Conservation (phyloP, 2,329 filamentous ascomycete species). For the Ophiobolus disseminans region DNA sequence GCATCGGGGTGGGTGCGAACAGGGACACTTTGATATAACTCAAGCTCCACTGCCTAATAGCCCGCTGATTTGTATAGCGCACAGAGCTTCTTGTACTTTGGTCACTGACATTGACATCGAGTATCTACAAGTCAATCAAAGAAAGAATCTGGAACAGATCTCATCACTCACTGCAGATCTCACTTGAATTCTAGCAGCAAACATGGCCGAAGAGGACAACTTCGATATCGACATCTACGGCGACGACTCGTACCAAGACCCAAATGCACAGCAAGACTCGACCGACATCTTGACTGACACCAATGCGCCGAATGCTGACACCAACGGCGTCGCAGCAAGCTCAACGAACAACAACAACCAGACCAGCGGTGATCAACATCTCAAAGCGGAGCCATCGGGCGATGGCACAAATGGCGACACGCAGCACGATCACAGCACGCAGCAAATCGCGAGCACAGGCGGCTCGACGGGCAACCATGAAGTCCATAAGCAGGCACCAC, state of each 20-base stretch:
- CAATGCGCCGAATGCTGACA: constrained; percentile 42
- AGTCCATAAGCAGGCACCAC: constrained; percentile 53
- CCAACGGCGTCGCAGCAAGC: constrained; percentile 26
- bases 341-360: constrained; percentile 20
- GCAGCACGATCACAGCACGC: constrained; percentile 42
- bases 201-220: constrained; percentile 68
- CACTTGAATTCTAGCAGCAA: constrained; percentile 36
- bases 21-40: constrained; percentile 17
- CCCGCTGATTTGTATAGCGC: constrained; percentile 46
- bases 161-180: constrained; percentile 31
- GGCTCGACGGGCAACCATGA: constrained; percentile 46
- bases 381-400: constrained; percentile 29
- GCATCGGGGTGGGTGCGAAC: constrained; percentile 18
- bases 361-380: constrained; percentile 16
- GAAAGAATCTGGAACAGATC: constrained; percentile 35
- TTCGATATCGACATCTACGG: constrained; percentile 76
- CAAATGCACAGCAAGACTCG: constrained; percentile 31
- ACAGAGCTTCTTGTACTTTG: constrained; percentile 50
- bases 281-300: constrained; percentile 32
- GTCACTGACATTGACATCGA: constrained; percentile 45
- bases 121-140: constrained; percentile 51
- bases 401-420: constrained; percentile 29
- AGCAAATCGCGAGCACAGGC: constrained; percentile 54
- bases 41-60: constrained; percentile 29
- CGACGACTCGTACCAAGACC: constrained; percentile 57